phyloP scores from a whole-genome alignment of 345 rosid genomes.

The Conringia planisiliqua region DNA sequence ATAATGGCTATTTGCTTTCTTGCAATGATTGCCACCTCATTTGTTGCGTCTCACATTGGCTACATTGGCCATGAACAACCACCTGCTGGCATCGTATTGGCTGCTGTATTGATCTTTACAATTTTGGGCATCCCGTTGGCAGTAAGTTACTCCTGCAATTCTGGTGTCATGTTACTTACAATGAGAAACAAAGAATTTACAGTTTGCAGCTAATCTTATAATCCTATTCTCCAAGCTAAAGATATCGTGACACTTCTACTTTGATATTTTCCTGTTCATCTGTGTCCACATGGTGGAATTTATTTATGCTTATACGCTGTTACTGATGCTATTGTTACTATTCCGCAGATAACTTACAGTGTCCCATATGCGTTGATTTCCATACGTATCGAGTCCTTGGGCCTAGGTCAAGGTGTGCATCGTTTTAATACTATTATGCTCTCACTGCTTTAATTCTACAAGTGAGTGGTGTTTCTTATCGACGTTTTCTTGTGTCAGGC shows the following conservation, averaged over 20 bases:
- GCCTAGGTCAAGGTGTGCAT: slow-evolving; percentile 89
- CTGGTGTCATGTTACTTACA: slow-evolving; percentile 5
- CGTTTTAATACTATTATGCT: slow-evolving; percentile 8
- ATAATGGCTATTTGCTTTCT: slow-evolving; percentile 88
- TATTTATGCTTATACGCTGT: slow-evolving; percentile 13
- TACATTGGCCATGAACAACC: slow-evolving; percentile 60
- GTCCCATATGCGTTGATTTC: slow-evolving; percentile 94
- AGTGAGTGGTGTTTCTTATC: slow-evolving; percentile 23
- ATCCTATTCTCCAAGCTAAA: background rate
- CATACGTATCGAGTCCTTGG: slow-evolving; percentile 75
- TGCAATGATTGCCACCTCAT: slow-evolving; percentile 62
- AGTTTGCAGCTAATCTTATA: background rate
- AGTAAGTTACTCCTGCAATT: slow-evolving; percentile 46
- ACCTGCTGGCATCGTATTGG: slow-evolving; percentile 62
- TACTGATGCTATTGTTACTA: slow-evolving; percentile 29
- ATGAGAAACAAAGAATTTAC: background rate
- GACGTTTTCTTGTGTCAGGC: slow-evolving; percentile 49
- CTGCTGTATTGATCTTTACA: slow-evolving; percentile 64
- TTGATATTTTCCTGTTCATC: background rate
- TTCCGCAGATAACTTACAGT: slow-evolving; percentile 80
- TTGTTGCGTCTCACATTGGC: slow-evolving; percentile 52
- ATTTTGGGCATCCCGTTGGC: slow-evolving; percentile 89
- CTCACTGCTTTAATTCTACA: slow-evolving; percentile 1
- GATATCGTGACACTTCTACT: background rate
- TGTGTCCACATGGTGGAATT: background rate